Evolutionary conservation across 164 flowering plant species (phyloP).

Genomic region (Nymphaea thermarum): DNA sequence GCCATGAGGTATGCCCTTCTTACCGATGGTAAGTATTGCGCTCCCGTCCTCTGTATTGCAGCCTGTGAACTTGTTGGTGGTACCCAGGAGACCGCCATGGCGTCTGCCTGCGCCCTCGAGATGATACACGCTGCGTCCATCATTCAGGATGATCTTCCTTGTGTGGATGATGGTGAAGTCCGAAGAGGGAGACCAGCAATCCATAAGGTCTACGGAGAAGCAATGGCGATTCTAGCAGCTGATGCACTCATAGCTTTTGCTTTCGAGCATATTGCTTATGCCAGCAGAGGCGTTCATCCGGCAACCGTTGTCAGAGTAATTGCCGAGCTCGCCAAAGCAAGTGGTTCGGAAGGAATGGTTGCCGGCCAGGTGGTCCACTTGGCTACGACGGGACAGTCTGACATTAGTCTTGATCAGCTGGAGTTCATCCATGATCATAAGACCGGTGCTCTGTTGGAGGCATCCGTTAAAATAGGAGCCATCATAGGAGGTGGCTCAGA

Average conservation of each 20-base stretch:
- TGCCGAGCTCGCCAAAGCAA: slow-evolving; percentile 35
- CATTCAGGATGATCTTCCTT: slow-evolving; percentile 67
- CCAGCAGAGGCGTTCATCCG: slow-evolving; percentile 26
- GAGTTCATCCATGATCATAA: slow-evolving; percentile 55
- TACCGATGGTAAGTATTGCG: slow-evolving; percentile 62
- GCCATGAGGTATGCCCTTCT: slow-evolving; percentile 63
- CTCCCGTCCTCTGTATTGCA: slow-evolving; percentile 56
- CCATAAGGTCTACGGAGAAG: slow-evolving; percentile 60
- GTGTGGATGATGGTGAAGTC: slow-evolving; percentile 62
- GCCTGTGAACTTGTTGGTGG: slow-evolving; percentile 75
- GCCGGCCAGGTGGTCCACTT: slow-evolving; percentile 50
- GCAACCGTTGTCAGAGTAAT: slow-evolving; percentile 27
- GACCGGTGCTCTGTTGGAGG: slow-evolving; percentile 50
- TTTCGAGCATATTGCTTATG: slow-evolving; percentile 43
- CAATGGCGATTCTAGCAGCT: slow-evolving; percentile 54
- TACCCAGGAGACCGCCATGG: slow-evolving; percentile 34
- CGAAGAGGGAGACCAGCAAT: slow-evolving; percentile 66
- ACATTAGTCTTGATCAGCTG: slow-evolving; percentile 37
- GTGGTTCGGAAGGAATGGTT: slow-evolving; percentile 51
- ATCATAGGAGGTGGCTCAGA: slow-evolving; percentile 48
- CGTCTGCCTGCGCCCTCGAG: slow-evolving; percentile 64
- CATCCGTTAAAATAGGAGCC: slow-evolving; percentile 45
- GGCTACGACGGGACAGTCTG: slow-evolving; percentile 24
- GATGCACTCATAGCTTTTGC: slow-evolving; percentile 53
- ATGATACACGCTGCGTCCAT: slow-evolving; percentile 75